Conservation (phyloP, 176 grass and related monocot species). For the Zea luxurians region DNA sequence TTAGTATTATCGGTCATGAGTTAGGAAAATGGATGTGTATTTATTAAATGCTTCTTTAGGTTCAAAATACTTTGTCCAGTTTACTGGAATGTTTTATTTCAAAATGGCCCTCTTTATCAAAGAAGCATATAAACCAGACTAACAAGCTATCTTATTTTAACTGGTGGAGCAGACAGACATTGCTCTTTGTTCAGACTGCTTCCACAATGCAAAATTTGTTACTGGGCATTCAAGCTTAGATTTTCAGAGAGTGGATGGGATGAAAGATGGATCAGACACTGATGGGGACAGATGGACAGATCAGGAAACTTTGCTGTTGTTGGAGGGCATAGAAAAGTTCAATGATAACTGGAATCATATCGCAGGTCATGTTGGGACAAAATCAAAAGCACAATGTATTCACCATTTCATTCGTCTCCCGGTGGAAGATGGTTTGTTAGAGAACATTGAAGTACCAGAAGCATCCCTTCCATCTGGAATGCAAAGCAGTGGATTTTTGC, state of each 20-base stretch:
- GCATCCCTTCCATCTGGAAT: constrained; percentile 39
- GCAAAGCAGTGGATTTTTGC: constrained; percentile 43
- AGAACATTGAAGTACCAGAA: constrained; percentile 71
- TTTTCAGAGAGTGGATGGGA: constrained; percentile 78
- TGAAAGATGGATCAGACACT: constrained; percentile 55
- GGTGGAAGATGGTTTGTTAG: constrained; percentile 71
- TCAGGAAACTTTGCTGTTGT: constrained; percentile 82
- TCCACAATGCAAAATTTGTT: constrained; percentile 82
- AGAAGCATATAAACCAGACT: constrained; percentile 16
- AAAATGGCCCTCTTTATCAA: background rate
- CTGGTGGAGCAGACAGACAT: constrained; percentile 65
- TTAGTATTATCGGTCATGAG: background rate
- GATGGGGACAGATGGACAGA: constrained; percentile 85
- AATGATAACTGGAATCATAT: constrained; percentile 91
- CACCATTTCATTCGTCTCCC: constrained; percentile 89
- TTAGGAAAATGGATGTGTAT: background rate
- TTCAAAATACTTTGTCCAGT: background rate
- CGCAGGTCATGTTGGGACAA: constrained; percentile 77
- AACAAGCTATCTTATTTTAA: constrained; percentile 28
- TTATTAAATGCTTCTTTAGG: background rate
- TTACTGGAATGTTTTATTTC: background rate
- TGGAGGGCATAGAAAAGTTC: constrained; percentile 90
- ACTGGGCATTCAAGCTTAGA: constrained; percentile 87
- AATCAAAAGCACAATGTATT: constrained; percentile 94
- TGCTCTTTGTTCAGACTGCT: constrained; percentile 80